Percentiles rank a stretch among this genome's conserved stretches.
These are phyloP conservation scores for Quercus parvula DNA, from an alignment of 306 rosid genomes.

Conservation along the genomic window DNA sequence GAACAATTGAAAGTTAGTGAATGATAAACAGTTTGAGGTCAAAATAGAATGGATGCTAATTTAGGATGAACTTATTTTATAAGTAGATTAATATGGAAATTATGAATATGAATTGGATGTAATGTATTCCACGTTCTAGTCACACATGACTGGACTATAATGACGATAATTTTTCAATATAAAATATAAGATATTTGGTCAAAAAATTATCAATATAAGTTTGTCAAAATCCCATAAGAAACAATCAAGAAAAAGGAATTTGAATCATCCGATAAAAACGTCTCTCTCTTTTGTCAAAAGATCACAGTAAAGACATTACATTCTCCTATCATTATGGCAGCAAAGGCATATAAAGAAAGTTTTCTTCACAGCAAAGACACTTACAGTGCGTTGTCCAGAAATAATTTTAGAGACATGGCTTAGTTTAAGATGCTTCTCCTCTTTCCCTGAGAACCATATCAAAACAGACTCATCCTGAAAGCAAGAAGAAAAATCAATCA, in stretches of 20 bases:
- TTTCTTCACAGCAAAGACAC: conserved; percentile 27
- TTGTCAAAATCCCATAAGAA: conserved; percentile 10
- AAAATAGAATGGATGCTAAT: neutral
- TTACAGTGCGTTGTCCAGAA: conserved; percentile 98
- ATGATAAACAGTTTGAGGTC: neutral
- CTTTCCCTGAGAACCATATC: conserved; percentile 98
- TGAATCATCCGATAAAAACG: neutral
- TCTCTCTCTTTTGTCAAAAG: neutral
- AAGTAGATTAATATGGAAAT: neutral
- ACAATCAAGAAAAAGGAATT: neutral
- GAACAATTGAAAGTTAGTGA: conserved; percentile 1
- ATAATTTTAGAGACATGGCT: conserved; percentile 92
- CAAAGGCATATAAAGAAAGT: conserved; percentile 19
- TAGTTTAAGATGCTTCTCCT: conserved; percentile 91
- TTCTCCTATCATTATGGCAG: conserved; percentile 15
- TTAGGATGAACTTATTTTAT: neutral
- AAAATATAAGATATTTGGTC: neutral
- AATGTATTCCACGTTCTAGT: neutral
- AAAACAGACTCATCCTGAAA: conserved; percentile 94
- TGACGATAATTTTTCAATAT: neutral
- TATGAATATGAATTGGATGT: neutral
- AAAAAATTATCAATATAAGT: neutral
- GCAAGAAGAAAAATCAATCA: conserved; percentile 27
- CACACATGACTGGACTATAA: neutral
- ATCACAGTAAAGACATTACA: neutral